Percentiles rank a stretch among this genome's conserved stretches.
These are phyloP conservation scores for Ramalina intermedia DNA, from an alignment of 495 filamentous ascomycete genomes.

Conservation along the genomic window DNA sequence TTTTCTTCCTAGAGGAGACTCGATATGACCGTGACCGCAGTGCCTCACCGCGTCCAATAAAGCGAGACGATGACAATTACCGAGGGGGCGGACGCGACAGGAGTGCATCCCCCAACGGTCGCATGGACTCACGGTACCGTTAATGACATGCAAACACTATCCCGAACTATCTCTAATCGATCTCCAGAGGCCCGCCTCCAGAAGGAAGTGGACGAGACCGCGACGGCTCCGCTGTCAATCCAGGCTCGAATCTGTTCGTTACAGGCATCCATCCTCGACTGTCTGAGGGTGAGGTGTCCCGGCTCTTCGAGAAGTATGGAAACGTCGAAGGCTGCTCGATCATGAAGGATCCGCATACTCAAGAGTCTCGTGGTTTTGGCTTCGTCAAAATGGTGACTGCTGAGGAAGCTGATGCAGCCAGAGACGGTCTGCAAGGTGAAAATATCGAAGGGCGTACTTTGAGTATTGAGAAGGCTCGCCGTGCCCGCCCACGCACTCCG, in stretches of 20 bases:
- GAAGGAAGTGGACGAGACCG: constrained; percentile 47
- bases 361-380: constrained; percentile 96
- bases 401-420: constrained; percentile 89
- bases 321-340: constrained; percentile 98
- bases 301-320: constrained; percentile 96
- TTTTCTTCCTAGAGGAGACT: constrained; percentile 48
- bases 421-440: constrained; percentile 91
- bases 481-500: constrained; percentile 83
- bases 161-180: background rate
- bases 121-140: constrained; percentile 58
- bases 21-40: constrained; percentile 81
- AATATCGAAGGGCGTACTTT: constrained; percentile 89
- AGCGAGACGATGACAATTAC: constrained; percentile 33
- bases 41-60: constrained; percentile 73
- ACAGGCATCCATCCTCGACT: constrained; percentile 95
- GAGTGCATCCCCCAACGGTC: constrained; percentile 59
- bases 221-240: constrained; percentile 63
- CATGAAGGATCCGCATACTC: constrained; percentile 95
- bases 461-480: constrained; percentile 97
- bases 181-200: constrained; percentile 20
- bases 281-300: constrained; percentile 76
- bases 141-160: background rate
- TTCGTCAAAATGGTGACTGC: constrained; percentile 97
- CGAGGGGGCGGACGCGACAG: constrained; percentile 51
- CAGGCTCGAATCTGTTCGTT: constrained; percentile 96